Conservation (phyloP, 2,329 filamentous ascomycete genomes). For the Sporothrix euskadiensis region DNA sequence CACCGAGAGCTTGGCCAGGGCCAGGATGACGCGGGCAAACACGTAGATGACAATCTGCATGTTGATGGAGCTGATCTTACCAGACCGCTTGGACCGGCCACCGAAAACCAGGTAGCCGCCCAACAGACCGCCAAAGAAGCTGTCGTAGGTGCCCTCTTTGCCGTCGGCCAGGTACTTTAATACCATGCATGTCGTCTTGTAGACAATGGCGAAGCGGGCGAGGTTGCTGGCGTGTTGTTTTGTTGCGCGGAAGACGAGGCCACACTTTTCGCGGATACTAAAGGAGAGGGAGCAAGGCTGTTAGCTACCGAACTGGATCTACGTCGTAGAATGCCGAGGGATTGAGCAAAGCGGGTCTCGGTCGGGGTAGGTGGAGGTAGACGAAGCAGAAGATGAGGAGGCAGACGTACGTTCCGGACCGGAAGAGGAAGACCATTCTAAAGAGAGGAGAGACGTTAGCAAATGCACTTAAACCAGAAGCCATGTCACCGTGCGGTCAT, state of each 20-base stretch:
- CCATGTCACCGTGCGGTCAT: background rate
- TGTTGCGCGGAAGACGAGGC: constrained; percentile 80
- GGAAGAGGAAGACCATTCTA: constrained; percentile 96
- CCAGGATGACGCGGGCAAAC: constrained; percentile 85
- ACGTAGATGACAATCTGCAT: constrained; percentile 99
- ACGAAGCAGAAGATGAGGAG: constrained; percentile 9
- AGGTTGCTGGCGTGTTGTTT: constrained; percentile 89
- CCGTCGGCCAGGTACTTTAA: constrained; percentile 65
- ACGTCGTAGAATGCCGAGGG: constrained; percentile 38
- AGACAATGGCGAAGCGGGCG: constrained; percentile 85
- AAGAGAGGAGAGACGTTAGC: constrained; percentile 18
- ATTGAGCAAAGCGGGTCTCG: background rate
- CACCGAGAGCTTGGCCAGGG: constrained; percentile 78
- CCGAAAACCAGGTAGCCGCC: constrained; percentile 96
- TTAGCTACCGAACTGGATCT: background rate
- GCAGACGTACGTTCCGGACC: constrained; percentile 74
- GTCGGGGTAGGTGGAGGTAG: background rate
- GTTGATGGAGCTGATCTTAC: constrained; percentile 75
- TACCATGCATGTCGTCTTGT: constrained; percentile 78
- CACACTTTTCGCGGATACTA: constrained; percentile 69
- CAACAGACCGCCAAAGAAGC: constrained; percentile 80
- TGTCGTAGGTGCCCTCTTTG: constrained; percentile 73
- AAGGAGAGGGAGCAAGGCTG: background rate
- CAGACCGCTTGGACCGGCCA: constrained; percentile 58
- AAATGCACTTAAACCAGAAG: background rate